Evolutionary conservation across 176 grass and related monocot species (phyloP), one percentile per base, ranked within the genome.

Genomic region (maize (Zea mays)): DNA sequence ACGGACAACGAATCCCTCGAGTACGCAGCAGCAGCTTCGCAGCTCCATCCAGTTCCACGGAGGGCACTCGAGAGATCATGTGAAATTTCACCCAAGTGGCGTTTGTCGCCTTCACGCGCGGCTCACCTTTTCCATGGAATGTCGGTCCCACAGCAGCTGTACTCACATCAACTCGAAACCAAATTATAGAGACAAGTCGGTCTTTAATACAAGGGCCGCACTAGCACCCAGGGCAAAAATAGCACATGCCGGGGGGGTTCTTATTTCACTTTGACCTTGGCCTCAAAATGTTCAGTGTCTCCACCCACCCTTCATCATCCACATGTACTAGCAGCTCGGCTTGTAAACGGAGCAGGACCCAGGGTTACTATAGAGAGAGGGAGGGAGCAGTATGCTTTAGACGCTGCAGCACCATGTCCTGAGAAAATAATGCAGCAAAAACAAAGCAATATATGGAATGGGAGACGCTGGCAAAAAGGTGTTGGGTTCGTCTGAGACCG

Each of bases 341-440:
- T 75, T 46, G 48, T 52, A 43, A 38, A 45, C 49, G 44, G 67
- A 83, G 62, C 61, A 83, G 43, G 56, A 63, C 71, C 65, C 46
- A 45, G 56, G 10, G 56, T 50, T 57, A 74, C 13, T 77, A 63
- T 65, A 16, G 47, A 54, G 21, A 77, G 2, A 67, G 27, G 27
- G 27, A 27, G 27, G 27, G 27, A 27, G 27, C 27, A 27, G 20
- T 47, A 79, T 3, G 46, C 43, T 44, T 4, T 14, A 27, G 12
- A 58, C 8, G 61, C 39, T 65, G 78, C 46, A 76, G 41, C 20
- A 35, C 16, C 45, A 38, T 20, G 39, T 19, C 63, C 73, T 49
- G 66, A 72, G 39, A 67, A 71, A 75, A 38, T 27, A 86, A 82
- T 20, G 72, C 40, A 82, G 77, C 21, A 71, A 78, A 82, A 78